Percentiles rank a stretch among this genome's conserved stretches.
These are phyloP conservation scores for Citrus australasica DNA, from an alignment of 345 rosid genomes.

Conservation along the genomic window DNA sequence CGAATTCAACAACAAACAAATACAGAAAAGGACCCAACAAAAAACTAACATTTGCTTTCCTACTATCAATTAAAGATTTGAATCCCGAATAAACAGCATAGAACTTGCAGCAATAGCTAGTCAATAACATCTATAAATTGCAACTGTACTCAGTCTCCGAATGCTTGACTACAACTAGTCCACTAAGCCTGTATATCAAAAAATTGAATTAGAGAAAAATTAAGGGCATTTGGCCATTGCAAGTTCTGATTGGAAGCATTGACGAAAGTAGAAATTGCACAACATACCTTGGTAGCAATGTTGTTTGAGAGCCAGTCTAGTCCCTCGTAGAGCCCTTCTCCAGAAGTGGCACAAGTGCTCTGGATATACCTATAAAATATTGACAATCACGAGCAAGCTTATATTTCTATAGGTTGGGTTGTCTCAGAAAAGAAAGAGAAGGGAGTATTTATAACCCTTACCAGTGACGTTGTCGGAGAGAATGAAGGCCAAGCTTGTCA, in stretches of 20 bases:
- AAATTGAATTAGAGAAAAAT: neutral
- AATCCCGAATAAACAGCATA: neutral
- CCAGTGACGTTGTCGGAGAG: slow-evolving; percentile 38
- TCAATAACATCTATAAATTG: slow-evolving; percentile 13
- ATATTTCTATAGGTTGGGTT: neutral
- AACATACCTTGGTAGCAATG: slow-evolving; percentile 16
- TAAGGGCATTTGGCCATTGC: neutral
- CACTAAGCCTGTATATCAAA: neutral
- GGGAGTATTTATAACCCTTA: neutral
- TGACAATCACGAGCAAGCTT: neutral
- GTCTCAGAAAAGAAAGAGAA: neutral
- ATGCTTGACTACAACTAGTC: neutral
- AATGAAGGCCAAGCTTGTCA: slow-evolving; percentile 22
- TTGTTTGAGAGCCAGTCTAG: slow-evolving; percentile 22
- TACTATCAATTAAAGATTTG: neutral
- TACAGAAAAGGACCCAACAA: neutral
- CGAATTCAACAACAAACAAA: neutral
- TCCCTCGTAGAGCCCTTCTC: slow-evolving; percentile 20
- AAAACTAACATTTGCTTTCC: neutral
- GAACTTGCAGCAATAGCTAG: slow-evolving; percentile 20
- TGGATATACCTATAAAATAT: slow-evolving; percentile 36
- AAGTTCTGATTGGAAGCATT: neutral
- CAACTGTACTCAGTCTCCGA: neutral
- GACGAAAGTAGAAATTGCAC: neutral
- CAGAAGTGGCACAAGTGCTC: slow-evolving; percentile 35